Evolutionary conservation across 495 filamentous ascomycete genomes (phyloP).

Genomic region (Massariosphaeria phaeospora): DNA sequence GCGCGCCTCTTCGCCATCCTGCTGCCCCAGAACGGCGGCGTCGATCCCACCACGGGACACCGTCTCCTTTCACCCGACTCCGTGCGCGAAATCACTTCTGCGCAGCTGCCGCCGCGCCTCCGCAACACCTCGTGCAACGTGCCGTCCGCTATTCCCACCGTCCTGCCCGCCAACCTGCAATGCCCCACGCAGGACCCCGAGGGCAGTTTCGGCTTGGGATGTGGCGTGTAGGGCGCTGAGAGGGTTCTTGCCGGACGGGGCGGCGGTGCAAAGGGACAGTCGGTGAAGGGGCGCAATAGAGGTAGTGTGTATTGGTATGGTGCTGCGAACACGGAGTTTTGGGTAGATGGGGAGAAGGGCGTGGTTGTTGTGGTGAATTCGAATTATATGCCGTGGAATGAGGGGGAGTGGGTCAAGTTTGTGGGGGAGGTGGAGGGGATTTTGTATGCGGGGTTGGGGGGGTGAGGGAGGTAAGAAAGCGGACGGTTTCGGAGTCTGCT

Average conservation of each 20-base stretch:
- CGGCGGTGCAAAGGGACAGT: too few species aligned
- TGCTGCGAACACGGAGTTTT: constrained; percentile 24
- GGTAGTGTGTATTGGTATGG: constrained; percentile 27
- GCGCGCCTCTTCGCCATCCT: constrained; percentile 12
- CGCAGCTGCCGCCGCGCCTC: constrained; percentile 5
- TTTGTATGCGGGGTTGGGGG: constrained; percentile 10
- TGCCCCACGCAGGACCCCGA: constrained; percentile 2
- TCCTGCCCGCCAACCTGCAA: background rate
- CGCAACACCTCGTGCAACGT: constrained; percentile 5
- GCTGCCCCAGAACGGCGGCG: constrained; percentile 7
- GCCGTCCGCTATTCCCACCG: background rate
- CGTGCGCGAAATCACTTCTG: background rate
- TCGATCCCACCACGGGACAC: constrained; percentile 3
- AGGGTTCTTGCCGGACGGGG: constrained; percentile 1
- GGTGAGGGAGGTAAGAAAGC: background rate
- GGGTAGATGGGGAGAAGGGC: constrained; percentile 20
- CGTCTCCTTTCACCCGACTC: background rate
- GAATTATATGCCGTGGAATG: constrained; percentile 23
- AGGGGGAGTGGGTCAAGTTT: constrained; percentile 4
- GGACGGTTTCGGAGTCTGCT: too few species aligned
- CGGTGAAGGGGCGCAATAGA: constrained; percentile 18
- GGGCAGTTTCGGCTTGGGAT: constrained; percentile 17
- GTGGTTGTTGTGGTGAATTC: constrained; percentile 13
- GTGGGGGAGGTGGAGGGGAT: constrained; percentile 13
- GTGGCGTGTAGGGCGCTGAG: constrained; percentile 14